Conservation (phyloP, 805 yeast genomes). For the Saturnispora mendoncae region DNA sequence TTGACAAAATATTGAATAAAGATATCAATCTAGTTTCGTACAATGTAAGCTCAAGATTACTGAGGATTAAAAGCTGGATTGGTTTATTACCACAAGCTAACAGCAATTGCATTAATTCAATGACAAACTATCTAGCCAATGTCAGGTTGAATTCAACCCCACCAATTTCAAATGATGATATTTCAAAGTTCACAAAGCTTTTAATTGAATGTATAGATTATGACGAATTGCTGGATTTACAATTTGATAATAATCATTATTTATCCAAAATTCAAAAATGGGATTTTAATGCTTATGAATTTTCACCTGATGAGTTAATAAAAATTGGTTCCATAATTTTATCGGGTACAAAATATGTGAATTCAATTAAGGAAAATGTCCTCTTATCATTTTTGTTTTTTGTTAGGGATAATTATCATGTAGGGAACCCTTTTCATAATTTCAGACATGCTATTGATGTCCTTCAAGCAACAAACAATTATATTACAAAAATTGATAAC, state of each 20-base stretch:
- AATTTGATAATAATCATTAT: conserved; percentile 19
- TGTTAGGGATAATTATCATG: conserved; percentile 70
- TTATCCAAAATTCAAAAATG: conserved; percentile 41
- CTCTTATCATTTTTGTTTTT: conserved; percentile 42
- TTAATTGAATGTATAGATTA: conserved; percentile 27
- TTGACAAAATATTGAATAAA: background rate
- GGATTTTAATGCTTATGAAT: conserved; percentile 64
- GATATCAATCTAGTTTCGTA: conserved; percentile 9
- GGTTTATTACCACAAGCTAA: conserved; percentile 20
- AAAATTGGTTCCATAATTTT: conserved; percentile 52
- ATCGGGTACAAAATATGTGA: conserved; percentile 12
- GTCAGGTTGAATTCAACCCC: background rate
- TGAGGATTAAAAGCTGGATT: conserved; percentile 35
- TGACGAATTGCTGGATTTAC: conserved; percentile 19
- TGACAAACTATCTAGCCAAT: conserved; percentile 25
- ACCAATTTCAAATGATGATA: conserved; percentile 2
- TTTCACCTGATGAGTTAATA: conserved; percentile 55
- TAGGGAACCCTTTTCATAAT: conserved; percentile 87
- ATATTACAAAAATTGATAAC: conserved; percentile 27
- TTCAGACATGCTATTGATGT: conserved; percentile 96
- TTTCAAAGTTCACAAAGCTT: conserved; percentile 14
- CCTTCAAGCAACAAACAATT: conserved; percentile 76
- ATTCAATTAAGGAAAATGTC: background rate
- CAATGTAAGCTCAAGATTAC: conserved; percentile 22
- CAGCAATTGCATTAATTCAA: conserved; percentile 26